These are phyloP conservation scores for Chrysoporthe austroafricana DNA, from an alignment of 2,329 filamentous ascomycete species.

Conservation along the genomic window DNA sequence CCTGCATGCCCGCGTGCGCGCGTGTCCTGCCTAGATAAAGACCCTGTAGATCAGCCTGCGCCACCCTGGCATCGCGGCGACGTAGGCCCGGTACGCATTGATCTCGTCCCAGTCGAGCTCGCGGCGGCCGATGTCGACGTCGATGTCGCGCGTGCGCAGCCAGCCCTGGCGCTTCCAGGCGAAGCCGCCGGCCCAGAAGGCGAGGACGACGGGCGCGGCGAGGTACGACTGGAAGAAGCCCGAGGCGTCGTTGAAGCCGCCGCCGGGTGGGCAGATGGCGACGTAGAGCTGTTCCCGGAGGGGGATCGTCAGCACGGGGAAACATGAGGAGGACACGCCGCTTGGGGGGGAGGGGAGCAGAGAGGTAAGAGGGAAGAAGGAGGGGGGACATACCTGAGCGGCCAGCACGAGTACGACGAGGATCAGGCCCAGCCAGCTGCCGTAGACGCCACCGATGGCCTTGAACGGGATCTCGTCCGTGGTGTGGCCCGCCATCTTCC, in stretches of 20 bases:
- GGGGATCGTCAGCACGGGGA: neutral
- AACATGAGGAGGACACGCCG: neutral
- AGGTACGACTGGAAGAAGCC: conserved; percentile 60
- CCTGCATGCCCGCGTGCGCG: too few relatives aligned
- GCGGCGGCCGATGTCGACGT: conserved; percentile 67
- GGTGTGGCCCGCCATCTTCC: conserved; percentile 63
- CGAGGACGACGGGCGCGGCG: conserved; percentile 56
- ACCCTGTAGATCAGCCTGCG: conserved; percentile 38
- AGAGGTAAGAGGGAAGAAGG: conserved; percentile 48
- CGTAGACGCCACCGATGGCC: conserved; percentile 62
- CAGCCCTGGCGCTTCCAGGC: conserved; percentile 67
- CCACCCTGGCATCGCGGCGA: conserved; percentile 53
- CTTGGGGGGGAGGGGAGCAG: neutral
- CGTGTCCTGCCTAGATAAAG: conserved; percentile 32
- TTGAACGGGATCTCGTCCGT: conserved; percentile 70
- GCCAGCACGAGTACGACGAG: conserved; percentile 61
- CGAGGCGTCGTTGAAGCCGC: conserved; percentile 41
- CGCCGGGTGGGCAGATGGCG: conserved; percentile 42
- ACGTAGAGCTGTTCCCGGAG: conserved; percentile 42
- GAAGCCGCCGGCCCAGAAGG: conserved; percentile 60
- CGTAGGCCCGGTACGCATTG: conserved; percentile 49
- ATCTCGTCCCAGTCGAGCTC: conserved; percentile 65
- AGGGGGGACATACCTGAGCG: conserved; percentile 48
- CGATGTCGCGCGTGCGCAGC: conserved; percentile 62
- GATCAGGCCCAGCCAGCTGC: conserved; percentile 66